Conservation (phyloP, 148 eudicot species). For the Spergularia marina region DNA sequence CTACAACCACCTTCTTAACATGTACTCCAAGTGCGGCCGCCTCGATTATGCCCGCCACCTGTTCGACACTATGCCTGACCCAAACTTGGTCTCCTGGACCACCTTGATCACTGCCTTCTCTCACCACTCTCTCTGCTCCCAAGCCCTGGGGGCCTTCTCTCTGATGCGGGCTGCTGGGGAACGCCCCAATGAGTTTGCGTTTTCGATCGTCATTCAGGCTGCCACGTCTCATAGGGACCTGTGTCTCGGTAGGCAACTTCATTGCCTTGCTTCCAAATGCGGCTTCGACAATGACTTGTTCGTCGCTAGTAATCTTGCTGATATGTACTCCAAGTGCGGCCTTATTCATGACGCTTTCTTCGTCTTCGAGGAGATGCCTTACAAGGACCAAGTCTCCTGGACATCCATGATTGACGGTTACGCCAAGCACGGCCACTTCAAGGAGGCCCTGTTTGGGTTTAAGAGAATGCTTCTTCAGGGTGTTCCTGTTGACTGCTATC, state of each 20-base stretch:
- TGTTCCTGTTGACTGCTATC: slow-evolving; percentile 32
- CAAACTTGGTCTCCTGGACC: slow-evolving; percentile 49
- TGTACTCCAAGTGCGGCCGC: slow-evolving; percentile 38
- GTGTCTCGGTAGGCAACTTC: slow-evolving; percentile 38
- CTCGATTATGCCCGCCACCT: slow-evolving; percentile 36
- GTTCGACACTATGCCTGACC: slow-evolving; percentile 43
- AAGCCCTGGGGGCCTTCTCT: slow-evolving; percentile 29
- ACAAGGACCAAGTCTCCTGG: slow-evolving; percentile 53
- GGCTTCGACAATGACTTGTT: slow-evolving; percentile 38
- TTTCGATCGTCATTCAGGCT: slow-evolving; percentile 43
- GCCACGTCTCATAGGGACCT: slow-evolving; percentile 18
- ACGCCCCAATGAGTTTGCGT: slow-evolving; percentile 39
- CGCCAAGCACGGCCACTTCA: slow-evolving; percentile 38
- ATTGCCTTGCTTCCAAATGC: slow-evolving; percentile 42
- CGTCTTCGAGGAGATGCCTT: slow-evolving; percentile 50
- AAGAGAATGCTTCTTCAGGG: slow-evolving; percentile 36
- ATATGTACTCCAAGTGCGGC: slow-evolving; percentile 50
- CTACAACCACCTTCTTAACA: slow-evolving; percentile 34
- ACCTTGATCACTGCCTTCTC: slow-evolving; percentile 42
- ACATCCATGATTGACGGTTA: slow-evolving; percentile 50
- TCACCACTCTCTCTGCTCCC: slow-evolving; percentile 14
- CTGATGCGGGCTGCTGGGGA: slow-evolving; percentile 35
- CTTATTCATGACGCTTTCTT: slow-evolving; percentile 38
- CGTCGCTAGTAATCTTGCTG: slow-evolving; percentile 54
- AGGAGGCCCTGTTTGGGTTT: slow-evolving; percentile 37